Base-by-base conservation (phyloP, 2,329 filamentous ascomycete genomes). In the Fusarium sp. region DNA sequence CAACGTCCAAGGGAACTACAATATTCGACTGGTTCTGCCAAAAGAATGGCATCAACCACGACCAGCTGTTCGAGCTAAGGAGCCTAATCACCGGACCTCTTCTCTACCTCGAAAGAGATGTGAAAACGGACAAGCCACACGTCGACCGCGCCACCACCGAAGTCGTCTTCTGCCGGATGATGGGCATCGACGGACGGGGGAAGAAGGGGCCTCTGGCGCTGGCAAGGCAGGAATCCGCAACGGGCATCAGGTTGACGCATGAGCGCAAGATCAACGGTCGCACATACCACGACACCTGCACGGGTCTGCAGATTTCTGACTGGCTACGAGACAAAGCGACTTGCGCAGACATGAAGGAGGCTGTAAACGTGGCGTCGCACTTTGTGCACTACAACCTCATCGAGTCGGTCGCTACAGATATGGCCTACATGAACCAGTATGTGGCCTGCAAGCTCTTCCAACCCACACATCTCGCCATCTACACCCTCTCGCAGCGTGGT, bases 271-370 rank as follows among this genome's bases (percentile, higher is more conserved):
- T 97, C 35, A 89, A 89, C 60, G 93, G 94, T 77, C 94, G 93
- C 81, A 88, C 91, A 10, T 91, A 92, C 80, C 91, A 91, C 76
- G 95, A 98, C 81, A 95, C 94, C 0, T 98, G 98, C 79, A 97
- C 95, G 1, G 97, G 97, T 71, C 97, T 95, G 83, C 91, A 93
- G 8, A 91, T 94, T 1, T 92, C 93, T 14, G 96, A 98, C 82
- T 99, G 96, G 96, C 84, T 99, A 71, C 95, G 98, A 91, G 95
- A 98, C 84, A 98, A 96, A 85, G 97, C 93, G 75, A 98, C 95
- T 0, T 97, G 95, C 35, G 95, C 98, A 29, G 96, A 98, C 81
- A 91, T 94, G 66, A 90, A 94, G 59, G 97, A 98, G 83, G 94
- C 94, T 0, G 88, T 91, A 73, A 93, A 98, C 81, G 91, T 98